Percentiles rank a stretch among this genome's conserved stretches.
phyloP scores from a whole-genome alignment of 352 stramenopile species.

The Phytopythium oedochilum region DNA sequence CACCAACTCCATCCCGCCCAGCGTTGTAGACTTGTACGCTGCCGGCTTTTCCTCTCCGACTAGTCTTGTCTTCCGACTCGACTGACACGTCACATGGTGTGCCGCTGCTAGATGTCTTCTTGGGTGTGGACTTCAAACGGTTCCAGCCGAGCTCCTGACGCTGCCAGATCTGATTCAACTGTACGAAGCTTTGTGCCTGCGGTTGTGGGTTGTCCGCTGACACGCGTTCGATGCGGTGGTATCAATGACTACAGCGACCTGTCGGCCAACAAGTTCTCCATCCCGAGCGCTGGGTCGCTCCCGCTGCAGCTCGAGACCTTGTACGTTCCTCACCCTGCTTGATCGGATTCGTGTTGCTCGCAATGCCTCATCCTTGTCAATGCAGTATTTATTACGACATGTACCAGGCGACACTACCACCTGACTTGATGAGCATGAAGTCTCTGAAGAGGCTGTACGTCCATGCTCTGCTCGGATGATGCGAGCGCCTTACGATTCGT shows the following conservation, averaged over 20 bases:
- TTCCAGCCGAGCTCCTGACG: slow-evolving; percentile 24
- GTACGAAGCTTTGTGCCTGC: slow-evolving; percentile 7
- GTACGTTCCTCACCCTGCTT: neutral
- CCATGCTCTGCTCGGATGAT: neutral
- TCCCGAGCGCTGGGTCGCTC: slow-evolving; percentile 8
- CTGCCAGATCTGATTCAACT: slow-evolving; percentile 29
- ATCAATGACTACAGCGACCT: slow-evolving; percentile 10
- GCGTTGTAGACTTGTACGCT: slow-evolving; percentile 13
- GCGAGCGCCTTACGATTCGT: neutral
- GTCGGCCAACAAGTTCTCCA: slow-evolving; percentile 15
- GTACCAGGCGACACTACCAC: slow-evolving; percentile 6
- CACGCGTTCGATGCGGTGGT: neutral
- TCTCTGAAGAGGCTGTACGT: slow-evolving; percentile 19
- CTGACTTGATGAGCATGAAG: slow-evolving; percentile 12
- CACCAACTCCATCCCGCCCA: slow-evolving; percentile 7
- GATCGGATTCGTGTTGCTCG: neutral
- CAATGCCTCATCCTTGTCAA: neutral
- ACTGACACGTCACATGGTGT: no score
- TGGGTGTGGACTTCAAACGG: slow-evolving; percentile 11
- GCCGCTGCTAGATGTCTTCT: neutral
- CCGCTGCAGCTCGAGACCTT: slow-evolving; percentile 19
- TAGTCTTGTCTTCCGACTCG: neutral
- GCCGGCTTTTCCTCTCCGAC: neutral
- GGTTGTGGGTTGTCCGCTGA: neutral
- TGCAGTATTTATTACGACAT: slow-evolving; percentile 7